phyloP scores from a whole-genome alignment of 1,139 yeast genomes.

The Suhomyces bolitotheri region DNA sequence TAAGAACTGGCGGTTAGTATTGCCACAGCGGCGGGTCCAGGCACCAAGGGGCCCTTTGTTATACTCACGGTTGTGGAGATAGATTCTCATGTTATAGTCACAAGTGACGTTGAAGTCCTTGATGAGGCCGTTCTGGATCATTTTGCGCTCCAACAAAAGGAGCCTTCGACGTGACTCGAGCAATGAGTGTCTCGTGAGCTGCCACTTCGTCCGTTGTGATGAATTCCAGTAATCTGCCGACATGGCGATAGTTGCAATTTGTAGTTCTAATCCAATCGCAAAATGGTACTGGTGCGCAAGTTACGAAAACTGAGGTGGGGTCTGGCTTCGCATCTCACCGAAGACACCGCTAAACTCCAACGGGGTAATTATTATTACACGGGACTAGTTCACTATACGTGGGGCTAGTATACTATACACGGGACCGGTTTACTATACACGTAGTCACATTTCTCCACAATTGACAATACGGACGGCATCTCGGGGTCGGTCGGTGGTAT shows the following conservation, averaged over 20 bases:
- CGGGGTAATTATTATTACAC: too few relatives aligned
- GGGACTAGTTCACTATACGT: too few relatives aligned
- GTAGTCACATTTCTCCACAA: conserved; percentile 40
- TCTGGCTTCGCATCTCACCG: too few relatives aligned
- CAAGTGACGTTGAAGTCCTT: conserved; percentile 49
- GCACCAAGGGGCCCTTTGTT: background rate
- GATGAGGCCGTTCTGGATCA: conserved; percentile 49
- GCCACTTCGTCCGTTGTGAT: conserved; percentile 47
- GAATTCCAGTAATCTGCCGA: conserved; percentile 53
- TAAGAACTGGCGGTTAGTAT: conserved; percentile 43
- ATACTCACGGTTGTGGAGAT: conserved; percentile 52
- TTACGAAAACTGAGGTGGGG: too few relatives aligned
- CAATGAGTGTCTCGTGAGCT: conserved; percentile 40
- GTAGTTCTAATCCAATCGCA: background rate
- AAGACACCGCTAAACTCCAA: too few relatives aligned
- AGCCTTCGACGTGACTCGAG: conserved; percentile 42
- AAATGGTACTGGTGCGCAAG: too few relatives aligned
- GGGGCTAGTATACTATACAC: background rate
- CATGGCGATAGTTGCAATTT: conserved; percentile 25
- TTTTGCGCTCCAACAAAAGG: conserved; percentile 42
- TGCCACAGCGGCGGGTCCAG: background rate
- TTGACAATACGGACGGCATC: conserved; percentile 18
- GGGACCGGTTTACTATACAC: background rate
- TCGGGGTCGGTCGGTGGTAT: conserved; percentile 29
- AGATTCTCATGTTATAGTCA: conserved; percentile 66